phyloP scores from a whole-genome alignment of 257 asterid genomes.

The Primulina eburnea region DNA sequence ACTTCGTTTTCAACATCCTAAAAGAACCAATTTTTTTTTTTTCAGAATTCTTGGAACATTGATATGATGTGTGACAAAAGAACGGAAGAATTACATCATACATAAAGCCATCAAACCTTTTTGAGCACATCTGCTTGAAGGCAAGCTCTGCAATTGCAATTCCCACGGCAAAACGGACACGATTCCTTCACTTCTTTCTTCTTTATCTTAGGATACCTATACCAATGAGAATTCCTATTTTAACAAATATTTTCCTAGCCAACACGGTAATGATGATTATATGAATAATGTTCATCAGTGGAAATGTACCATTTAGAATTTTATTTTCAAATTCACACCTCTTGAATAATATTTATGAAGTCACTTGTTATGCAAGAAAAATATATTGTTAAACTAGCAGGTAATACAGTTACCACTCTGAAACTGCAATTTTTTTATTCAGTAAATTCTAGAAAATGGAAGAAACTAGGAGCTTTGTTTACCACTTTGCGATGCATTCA shows the following conservation, averaged over 20 bases:
- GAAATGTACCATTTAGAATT: background rate
- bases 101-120: conserved; percentile 39
- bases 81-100: conserved; percentile 14
- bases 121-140: conserved; percentile 42
- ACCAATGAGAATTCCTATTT: conserved; percentile 21
- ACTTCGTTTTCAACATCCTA: conserved; percentile 37
- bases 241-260: conserved; percentile 9
- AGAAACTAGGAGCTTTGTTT: conserved; percentile 25
- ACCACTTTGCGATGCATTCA: conserved; percentile 70
- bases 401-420: conserved; percentile 1
- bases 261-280: conserved; percentile 10
- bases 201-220: conserved; percentile 69
- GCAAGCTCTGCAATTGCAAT: conserved; percentile 75
- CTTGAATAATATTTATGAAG: background rate
- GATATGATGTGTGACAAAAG: conserved; percentile 6
- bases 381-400: background rate
- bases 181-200: conserved; percentile 41
- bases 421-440: conserved; percentile 4
- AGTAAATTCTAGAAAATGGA: conserved; percentile 21
- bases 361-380: background rate
- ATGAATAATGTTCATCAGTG: conserved; percentile 7
- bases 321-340: background rate
- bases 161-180: conserved; percentile 73
- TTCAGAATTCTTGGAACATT: conserved; percentile 1
- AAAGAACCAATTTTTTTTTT: conserved; percentile 5